Base-by-base conservation (phyloP, 1,139 yeast species). In the Petasospora fabianii region DNA sequence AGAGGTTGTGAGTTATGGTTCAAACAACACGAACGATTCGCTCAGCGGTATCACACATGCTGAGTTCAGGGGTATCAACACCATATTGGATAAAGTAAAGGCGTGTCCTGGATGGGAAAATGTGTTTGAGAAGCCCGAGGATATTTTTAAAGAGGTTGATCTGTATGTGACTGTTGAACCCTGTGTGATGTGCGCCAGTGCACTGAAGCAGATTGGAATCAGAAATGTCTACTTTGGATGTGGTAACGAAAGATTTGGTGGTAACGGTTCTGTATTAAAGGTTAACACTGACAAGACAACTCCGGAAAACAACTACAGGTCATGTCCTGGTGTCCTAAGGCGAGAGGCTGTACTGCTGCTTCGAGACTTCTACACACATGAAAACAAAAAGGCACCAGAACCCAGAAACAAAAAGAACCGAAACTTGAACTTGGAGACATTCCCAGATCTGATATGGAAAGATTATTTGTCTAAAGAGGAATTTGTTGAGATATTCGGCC, bases 101-200 rank as follows among this genome's bases (percentile, higher is more conserved):
- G 39, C 39, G 18, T 52, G 54, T 2, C 42, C 49, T 0, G 42
- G 36, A 4, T 48, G 47, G 34, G 30, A 33, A 16, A 14, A 17
- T 1, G 28, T 38, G 1, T 58, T 49, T 19, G 27, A 29, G 6
- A 24, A 30, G 35, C 49, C 49, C 18, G 59, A 53, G 21, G 43
- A 52, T 11, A 51, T 78, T 12, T 66, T 87, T 62, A 54, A 64
- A 37, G 69, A 73, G 49, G 59, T 76, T 45, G 78, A 78, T 24
- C 67, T 92, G 15, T 92, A 88, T 60, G 99, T 92, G 18, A 87
- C 97, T 0, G 97, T 92, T 1, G 99, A 92, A 60, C 99, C 99
- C 0, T 92, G 99, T 60, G 83, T 94, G 10, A 92, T 92, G 99
- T 92, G 99, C 66, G 97, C 97, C 0, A 81, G 95, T 21, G 92